Evolutionary conservation across 2,329 filamentous ascomycete species (phyloP).

Genomic region (Pseudocercospora eumusae): DNA sequence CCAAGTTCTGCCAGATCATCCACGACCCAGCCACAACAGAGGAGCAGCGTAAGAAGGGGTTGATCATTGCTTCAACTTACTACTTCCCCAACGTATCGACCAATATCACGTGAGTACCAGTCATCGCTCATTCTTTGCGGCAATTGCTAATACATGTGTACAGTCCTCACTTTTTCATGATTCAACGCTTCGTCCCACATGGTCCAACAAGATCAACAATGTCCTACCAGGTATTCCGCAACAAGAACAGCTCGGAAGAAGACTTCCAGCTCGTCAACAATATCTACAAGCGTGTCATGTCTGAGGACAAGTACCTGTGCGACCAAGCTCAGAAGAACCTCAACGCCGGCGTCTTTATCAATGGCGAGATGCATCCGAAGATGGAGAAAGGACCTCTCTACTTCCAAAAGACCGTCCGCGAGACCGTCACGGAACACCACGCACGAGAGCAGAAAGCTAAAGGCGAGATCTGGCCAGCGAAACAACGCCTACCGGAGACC

Average conservation of each 20-base stretch:
- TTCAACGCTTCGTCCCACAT: slow-evolving; percentile 62
- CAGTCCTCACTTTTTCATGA: slow-evolving; percentile 64
- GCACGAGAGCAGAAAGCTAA: slow-evolving; percentile 43
- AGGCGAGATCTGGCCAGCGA: slow-evolving; percentile 58
- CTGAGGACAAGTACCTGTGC: slow-evolving; percentile 66
- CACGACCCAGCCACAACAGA: slow-evolving; percentile 50
- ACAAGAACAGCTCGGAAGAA: slow-evolving; percentile 60
- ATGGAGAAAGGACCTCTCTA: slow-evolving; percentile 60
- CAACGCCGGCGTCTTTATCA: slow-evolving; percentile 62
- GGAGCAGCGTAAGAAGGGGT: slow-evolving; percentile 53
- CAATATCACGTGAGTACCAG: slow-evolving; percentile 51
- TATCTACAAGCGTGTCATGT: slow-evolving; percentile 65
- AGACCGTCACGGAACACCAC: slow-evolving; percentile 52
- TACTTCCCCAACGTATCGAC: slow-evolving; percentile 56
- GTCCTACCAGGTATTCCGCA: slow-evolving; percentile 64
- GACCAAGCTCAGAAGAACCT: slow-evolving; percentile 61
- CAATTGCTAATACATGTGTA: neutral
- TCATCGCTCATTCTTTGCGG: neutral
- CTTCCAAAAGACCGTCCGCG: slow-evolving; percentile 57
- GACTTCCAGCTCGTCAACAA: slow-evolving; percentile 60
- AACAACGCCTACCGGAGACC: slow-evolving; percentile 39
- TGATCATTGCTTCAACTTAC: slow-evolving; percentile 52
- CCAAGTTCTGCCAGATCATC: slow-evolving; percentile 53
- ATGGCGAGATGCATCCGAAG: slow-evolving; percentile 63
- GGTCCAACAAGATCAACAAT: slow-evolving; percentile 56